Base-by-base conservation (phyloP, 2,329 filamentous ascomycete species). In the Aspergillus melleus region DNA sequence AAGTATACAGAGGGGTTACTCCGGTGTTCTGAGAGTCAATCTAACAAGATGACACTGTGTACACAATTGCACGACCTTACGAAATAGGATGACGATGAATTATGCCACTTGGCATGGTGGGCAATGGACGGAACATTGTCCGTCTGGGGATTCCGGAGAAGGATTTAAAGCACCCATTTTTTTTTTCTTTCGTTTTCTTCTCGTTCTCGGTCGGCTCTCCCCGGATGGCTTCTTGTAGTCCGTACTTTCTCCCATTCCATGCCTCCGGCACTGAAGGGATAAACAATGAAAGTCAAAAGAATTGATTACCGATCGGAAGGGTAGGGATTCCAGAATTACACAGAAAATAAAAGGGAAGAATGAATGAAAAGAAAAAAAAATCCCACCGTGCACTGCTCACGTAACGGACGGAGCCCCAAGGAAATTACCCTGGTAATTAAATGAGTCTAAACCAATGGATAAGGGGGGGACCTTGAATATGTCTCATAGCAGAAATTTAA, bases 81-180 rank as follows among this genome's bases (percentile, higher is more conserved):
- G 30, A 12, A 3, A 3, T 22, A 22, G 26, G 26, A 29, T 29
- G 9, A 29, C 26, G 26, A 29, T 29, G 6, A n/a, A 42, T 42
- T 42, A 42, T 42, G 36, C 36, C 14, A 42, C 36, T 42, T 42
- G 32, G 32, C 32, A 12, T n/a, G 26, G 26, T 29, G 26, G 26
- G 2, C 26, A 9, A 8, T 29, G 36, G 14, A n/a, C 36, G 36
- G 36, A 42, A n/a, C 36, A 42, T 16, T 42, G 36, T 8, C 14
- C 36, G 36, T 42, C 36, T 42, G 36, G 36, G 36, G 36, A 42
- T 42, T 36, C 32, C 36, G 57, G 64, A 63, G 61, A 58, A 42
- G 54, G 54, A 59, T 36, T 47, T 47, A 47, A 47, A 47, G n/a
- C n/a, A 22, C 42, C 16, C 20, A 22, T 11, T 24, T 20, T 47